A percentile compares a stretch with the other conserved stretches of the same genome.
These are phyloP conservation scores for Paramecium caudatum DNA, from an alignment of 73 alveolate genomes.

Conservation along the genomic window DNA sequence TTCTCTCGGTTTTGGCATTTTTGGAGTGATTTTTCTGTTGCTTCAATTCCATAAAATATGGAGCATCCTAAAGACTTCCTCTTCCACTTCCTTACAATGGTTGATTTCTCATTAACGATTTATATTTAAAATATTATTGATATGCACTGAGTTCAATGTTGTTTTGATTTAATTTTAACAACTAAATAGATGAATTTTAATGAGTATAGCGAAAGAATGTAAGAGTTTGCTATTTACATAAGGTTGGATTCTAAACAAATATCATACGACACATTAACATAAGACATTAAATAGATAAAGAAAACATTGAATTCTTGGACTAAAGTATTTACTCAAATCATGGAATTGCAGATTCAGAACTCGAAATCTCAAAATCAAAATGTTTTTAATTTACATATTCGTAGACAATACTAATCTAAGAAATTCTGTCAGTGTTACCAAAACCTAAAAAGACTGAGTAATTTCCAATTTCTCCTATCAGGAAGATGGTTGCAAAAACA, in stretches of 20 bases:
- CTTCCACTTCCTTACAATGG: not conserved
- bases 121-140: not conserved
- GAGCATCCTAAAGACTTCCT: constrained; percentile 35
- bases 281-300: constrained; percentile 14
- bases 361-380: constrained; percentile 27
- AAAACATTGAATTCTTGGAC: constrained; percentile 58
- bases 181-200: no score
- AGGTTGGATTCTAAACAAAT: no score
- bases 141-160: no score
- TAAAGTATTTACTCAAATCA: constrained; percentile 49
- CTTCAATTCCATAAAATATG: constrained; percentile 53
- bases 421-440: not conserved
- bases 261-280: no score
- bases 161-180: constrained; percentile 37
- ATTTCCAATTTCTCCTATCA: constrained; percentile 7
- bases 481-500: constrained; percentile 7
- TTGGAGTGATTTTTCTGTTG: not conserved
- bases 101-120: constrained; percentile 49
- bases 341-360: constrained; percentile 44
- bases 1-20: constrained; percentile 42
- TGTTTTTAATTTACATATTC: not conserved
- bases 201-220: no score
- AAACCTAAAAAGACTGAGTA: constrained; percentile 7
- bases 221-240: no score
- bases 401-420: constrained; percentile 28